Percentiles rank a stretch among this genome's conserved stretches.
These are phyloP conservation scores for Pulicaria dysenterica DNA, from an alignment of 129 eudicot species.

Conservation along the genomic window DNA sequence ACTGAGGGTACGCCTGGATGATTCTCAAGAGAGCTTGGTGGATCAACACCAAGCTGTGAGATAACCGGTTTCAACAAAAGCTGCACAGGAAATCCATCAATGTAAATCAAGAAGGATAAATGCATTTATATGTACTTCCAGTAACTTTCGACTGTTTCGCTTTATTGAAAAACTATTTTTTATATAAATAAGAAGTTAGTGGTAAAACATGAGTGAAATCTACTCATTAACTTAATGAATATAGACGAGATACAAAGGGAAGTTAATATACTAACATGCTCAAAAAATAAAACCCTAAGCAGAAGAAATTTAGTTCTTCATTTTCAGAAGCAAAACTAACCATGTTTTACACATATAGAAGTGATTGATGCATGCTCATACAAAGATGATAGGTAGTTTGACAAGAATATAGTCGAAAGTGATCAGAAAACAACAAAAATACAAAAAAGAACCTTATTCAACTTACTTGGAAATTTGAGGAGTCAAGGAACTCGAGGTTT, in stretches of 20 bases:
- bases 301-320: too few species aligned
- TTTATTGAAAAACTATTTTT: too few species aligned
- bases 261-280: neutral
- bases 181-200: too few species aligned
- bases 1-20: constrained; percentile 59
- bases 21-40: constrained; percentile 64
- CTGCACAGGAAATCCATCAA: constrained; percentile 33
- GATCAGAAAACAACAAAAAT: neutral
- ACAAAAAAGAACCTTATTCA: neutral
- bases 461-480: constrained; percentile 81
- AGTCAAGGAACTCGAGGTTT: constrained; percentile 69
- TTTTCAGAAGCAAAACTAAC: too few species aligned
- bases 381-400: neutral
- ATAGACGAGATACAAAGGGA: too few species aligned
- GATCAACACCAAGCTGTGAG: constrained; percentile 65
- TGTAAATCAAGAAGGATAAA: too few species aligned
- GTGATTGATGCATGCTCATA: neutral
- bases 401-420: too few species aligned
- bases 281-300: neutral
- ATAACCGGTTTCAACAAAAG: constrained; percentile 75
- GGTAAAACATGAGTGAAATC: too few species aligned
- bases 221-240: too few species aligned
- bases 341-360: neutral
- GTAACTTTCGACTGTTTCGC: too few species aligned
- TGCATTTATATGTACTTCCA: too few species aligned